These are phyloP conservation scores for Panus rudis DNA, from an alignment of 768 basidiomycete species.

Conservation along the genomic window DNA sequence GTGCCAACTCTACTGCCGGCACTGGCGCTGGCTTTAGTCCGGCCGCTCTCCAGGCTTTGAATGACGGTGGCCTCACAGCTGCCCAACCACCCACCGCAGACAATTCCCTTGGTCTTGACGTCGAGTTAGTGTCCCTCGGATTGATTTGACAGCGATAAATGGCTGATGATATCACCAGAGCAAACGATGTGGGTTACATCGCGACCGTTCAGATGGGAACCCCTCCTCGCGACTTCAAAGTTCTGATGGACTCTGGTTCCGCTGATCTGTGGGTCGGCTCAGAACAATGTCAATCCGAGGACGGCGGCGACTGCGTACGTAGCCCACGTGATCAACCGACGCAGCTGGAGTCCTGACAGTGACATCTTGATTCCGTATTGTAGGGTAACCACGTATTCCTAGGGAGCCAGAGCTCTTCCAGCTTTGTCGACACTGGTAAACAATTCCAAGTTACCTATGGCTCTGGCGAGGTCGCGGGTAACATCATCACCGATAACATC, in stretches of 20 bases:
- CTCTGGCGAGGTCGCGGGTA: slow-evolving; percentile 60
- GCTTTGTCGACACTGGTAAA: slow-evolving; percentile 47
- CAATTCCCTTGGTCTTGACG: slow-evolving; percentile 61
- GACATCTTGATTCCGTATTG: slow-evolving; percentile 14
- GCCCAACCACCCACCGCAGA: slow-evolving; percentile 34
- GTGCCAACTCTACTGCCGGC: slow-evolving; percentile 10
- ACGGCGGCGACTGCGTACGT: slow-evolving; percentile 35
- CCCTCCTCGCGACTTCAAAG: slow-evolving; percentile 33
- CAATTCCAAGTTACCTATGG: slow-evolving; percentile 63
- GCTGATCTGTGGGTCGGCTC: slow-evolving; percentile 38
- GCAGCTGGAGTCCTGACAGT: not conserved
- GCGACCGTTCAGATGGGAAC: slow-evolving; percentile 38
- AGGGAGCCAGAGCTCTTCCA: slow-evolving; percentile 50
- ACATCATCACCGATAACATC: slow-evolving; percentile 56
- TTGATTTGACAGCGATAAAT: not conserved
- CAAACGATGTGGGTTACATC: slow-evolving; percentile 47
- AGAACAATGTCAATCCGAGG: slow-evolving; percentile 25
- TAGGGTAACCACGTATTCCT: slow-evolving; percentile 64
- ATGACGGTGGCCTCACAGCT: slow-evolving; percentile 32
- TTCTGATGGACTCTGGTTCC: slow-evolving; percentile 42
- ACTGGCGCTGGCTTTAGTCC: slow-evolving; percentile 27
- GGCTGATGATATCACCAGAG: slow-evolving; percentile 22
- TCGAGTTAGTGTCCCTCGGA: slow-evolving; percentile 42
- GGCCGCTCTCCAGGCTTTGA: slow-evolving; percentile 30
- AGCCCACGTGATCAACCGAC: not conserved